phyloP scores from a whole-genome alignment of 2,329 filamentous ascomycete species.

The Colletotrichum sp. region DNA sequence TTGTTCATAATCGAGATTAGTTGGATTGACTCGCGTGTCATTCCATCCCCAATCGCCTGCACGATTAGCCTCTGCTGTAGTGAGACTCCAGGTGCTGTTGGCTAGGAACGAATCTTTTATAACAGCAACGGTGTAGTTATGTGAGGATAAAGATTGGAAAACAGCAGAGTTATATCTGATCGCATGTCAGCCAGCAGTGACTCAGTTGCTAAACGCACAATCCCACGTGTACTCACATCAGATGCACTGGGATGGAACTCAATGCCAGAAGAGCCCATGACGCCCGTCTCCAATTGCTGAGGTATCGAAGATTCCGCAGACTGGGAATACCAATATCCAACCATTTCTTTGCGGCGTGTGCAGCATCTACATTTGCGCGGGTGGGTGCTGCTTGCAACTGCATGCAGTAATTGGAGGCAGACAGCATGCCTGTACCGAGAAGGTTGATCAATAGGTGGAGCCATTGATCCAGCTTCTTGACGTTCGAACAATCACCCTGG shows the following conservation, averaged over 20 bases:
- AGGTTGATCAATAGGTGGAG: constrained; percentile 36
- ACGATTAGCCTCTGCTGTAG: not conserved
- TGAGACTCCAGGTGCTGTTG: not conserved
- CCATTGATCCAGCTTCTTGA: constrained; percentile 9
- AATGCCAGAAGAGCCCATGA: not conserved
- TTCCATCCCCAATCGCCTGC: not conserved
- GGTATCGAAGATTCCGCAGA: not conserved
- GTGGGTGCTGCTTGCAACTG: constrained; percentile 34
- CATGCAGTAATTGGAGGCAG: constrained; percentile 37
- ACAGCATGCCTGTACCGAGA: constrained; percentile 31
- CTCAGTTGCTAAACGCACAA: not conserved
- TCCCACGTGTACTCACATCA: not conserved
- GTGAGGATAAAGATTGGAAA: not conserved
- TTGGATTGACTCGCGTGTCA: not conserved
- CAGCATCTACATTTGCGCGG: constrained; percentile 32
- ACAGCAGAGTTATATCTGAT: not conserved
- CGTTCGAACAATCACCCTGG: constrained; percentile 28
- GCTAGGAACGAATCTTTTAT: not conserved
- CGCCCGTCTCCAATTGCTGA: not conserved
- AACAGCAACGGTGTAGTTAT: not conserved
- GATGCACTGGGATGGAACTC: not conserved
- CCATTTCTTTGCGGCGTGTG: constrained; percentile 45
- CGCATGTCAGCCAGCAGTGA: not conserved
- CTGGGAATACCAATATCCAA: constrained; percentile 47
- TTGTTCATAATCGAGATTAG: not conserved